Base-by-base conservation (phyloP, 176 grass and related monocot species). In the Avena eriantha region DNA sequence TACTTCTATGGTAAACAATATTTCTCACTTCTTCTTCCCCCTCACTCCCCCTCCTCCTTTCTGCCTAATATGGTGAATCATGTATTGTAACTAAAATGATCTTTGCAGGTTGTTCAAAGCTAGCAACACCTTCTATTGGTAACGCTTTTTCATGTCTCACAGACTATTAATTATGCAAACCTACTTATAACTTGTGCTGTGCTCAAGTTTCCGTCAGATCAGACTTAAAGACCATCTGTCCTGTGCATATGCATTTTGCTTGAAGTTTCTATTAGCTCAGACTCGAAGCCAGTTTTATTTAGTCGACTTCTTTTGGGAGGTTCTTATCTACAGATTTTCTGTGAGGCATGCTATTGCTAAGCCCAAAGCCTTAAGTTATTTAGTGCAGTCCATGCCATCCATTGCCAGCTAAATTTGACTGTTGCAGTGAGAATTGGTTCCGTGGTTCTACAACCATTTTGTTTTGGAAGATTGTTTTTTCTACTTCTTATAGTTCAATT, bases 1-100 rank as follows among this genome's bases (percentile, higher is more conserved):
- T 82, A 24, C 81, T 66, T 64, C 86, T 80, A 50, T 55, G 59
- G 79, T 90, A 85, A 56, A 59, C 33, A 84, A 84, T 47, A 73
- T 76, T 29, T 23, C 71, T 48, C 41, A 23, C 70, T 69, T 41
- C 18, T 11, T 10, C 69, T 7, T 15, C 36, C 15, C 29, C 16
- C 66, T 15, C 5, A 3, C 6, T 2, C 58, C 9, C 7, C 9
- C 33, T 18, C 31, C 6, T 15, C 45, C 22, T 49, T 41, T 48
- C 29, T 78, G 31, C 17, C 51, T 57, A 53, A 35, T 78, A 58
- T 41, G 19, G 54, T 59, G 54, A 57, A 41, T 55, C 53, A 58
- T 78, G 76, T 58, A 73, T 73, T 46, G 69, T 47, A 73, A 23
- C 45, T 73, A 48, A 46, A 78, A 59, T 22, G 21, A 41, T 58